Conservation (phyloP, 2,329 filamentous ascomycete species). For the Lasiodiplodia hormozganensis region DNA sequence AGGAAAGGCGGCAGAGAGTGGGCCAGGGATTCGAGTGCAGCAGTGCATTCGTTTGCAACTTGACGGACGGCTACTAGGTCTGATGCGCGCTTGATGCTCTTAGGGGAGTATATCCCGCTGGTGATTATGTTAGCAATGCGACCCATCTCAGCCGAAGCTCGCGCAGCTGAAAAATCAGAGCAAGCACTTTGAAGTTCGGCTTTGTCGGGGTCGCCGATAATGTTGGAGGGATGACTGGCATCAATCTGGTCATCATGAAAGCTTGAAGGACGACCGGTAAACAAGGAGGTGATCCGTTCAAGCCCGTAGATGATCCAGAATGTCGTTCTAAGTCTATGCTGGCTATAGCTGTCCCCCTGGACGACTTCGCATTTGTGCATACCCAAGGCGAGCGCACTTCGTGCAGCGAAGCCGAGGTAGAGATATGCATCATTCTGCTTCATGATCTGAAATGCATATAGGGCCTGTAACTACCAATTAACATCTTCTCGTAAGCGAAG, state of each 20-base stretch:
- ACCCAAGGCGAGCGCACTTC: not conserved
- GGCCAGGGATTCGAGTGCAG: not conserved
- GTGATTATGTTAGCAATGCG: not conserved
- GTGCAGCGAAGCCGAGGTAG: conserved; percentile 8
- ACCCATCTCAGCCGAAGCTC: not conserved
- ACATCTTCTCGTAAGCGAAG: not conserved
- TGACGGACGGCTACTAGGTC: not conserved
- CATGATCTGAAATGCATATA: conserved; percentile 9
- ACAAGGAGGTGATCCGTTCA: not conserved
- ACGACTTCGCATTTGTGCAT: conserved; percentile 8
- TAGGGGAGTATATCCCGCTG: not conserved
- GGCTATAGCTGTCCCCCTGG: not conserved
- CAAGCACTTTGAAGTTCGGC: not conserved
- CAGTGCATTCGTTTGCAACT: not conserved
- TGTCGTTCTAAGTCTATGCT: not conserved
- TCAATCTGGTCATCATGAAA: conserved; percentile 13
- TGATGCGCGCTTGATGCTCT: not conserved
- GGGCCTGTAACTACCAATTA: not conserved
- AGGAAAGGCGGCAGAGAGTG: not conserved
- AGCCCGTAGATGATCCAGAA: conserved; percentile 7
- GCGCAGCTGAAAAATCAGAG: not conserved
- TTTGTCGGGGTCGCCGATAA: not conserved
- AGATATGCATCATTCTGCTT: conserved; percentile 6
- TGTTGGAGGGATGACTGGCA: not conserved
- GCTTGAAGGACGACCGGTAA: conserved; percentile 4